Conservation (phyloP, 257 asterid genomes). For the Ehretia macrophylla region DNA sequence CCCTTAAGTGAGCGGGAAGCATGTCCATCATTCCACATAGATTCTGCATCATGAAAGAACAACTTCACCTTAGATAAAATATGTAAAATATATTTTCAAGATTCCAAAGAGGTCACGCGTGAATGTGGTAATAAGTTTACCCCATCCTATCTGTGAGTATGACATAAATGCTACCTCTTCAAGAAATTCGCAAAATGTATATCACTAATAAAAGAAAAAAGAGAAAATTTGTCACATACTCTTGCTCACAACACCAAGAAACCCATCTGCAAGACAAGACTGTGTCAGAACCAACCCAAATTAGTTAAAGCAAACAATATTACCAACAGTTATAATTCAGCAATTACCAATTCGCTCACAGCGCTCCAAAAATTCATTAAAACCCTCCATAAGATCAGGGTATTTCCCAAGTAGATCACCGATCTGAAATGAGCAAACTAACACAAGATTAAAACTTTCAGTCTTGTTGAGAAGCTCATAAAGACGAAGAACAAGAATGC, state of each 20-base stretch:
- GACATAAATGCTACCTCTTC: neutral
- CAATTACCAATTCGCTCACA: conserved; percentile 73
- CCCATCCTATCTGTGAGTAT: neutral
- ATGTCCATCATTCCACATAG: conserved; percentile 76
- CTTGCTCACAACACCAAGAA: conserved; percentile 93
- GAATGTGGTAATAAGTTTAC: neutral
- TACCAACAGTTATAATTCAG: conserved; percentile 15
- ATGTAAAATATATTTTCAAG: neutral
- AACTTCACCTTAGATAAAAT: conserved; percentile 19
- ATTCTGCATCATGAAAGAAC: conserved; percentile 46
- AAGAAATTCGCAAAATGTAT: conserved; percentile 3
- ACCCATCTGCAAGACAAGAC: conserved; percentile 71
- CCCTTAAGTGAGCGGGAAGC: conserved; percentile 55
- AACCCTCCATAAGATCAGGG: conserved; percentile 84
- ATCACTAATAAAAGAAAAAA: conserved; percentile 7
- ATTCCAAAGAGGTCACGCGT: neutral
- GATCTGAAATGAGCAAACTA: conserved; percentile 42
- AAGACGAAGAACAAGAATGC: neutral
- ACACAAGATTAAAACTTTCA: neutral
- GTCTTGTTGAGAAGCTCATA: neutral
- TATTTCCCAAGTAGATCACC: conserved; percentile 65
- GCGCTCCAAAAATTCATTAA: conserved; percentile 65
- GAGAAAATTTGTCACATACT: conserved; percentile 46
- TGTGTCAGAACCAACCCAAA: conserved; percentile 24
- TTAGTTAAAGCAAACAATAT: conserved; percentile 7